Percentiles rank a stretch among this genome's conserved stretches.
Evolutionary conservation across 176 grass and related monocot species (phyloP).

Genomic region (Aegilops sharonensis): DNA sequence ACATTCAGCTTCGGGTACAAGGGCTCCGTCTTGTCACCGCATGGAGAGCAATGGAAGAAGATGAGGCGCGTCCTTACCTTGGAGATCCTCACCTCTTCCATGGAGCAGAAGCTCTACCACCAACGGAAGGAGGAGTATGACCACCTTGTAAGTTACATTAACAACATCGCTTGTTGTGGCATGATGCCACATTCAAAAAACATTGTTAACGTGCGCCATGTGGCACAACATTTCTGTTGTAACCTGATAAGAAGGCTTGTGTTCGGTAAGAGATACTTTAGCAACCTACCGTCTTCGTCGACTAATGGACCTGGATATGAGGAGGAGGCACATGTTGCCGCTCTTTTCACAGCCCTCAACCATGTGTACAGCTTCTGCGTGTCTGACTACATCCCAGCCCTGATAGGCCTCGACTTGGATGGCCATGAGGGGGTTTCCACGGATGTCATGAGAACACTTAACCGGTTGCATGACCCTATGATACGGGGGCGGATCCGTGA

Average conservation of each 20-base stretch:
- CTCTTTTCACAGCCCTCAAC: slow-evolving; percentile 19
- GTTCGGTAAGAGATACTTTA: slow-evolving; percentile 40
- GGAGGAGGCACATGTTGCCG: slow-evolving; percentile 45
- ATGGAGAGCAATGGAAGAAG: slow-evolving; percentile 22
- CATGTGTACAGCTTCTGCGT: slow-evolving; percentile 35
- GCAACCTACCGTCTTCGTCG: not conserved
- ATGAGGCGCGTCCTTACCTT: slow-evolving; percentile 32
- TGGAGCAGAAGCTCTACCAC: not conserved
- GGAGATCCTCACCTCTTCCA: not conserved
- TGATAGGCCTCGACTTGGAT: slow-evolving; percentile 36
- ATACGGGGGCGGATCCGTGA: not conserved
- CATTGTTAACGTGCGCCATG: slow-evolving; percentile 4
- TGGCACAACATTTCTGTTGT: slow-evolving; percentile 24
- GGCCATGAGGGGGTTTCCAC: slow-evolving; percentile 39
- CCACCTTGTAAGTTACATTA: slow-evolving; percentile 18
- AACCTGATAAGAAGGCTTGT: slow-evolving; percentile 41
- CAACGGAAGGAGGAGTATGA: slow-evolving; percentile 15
- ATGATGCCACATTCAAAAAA: not conserved
- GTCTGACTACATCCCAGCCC: slow-evolving; percentile 42
- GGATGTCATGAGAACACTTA: not conserved
- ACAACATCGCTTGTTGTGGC: not conserved
- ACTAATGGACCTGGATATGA: not conserved
- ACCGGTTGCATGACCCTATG: slow-evolving; percentile 31
- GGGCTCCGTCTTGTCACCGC: not conserved
- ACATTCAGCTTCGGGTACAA: not conserved